Base-by-base conservation (phyloP, 345 rosid genomes). In the Syzygium grande region DNA sequence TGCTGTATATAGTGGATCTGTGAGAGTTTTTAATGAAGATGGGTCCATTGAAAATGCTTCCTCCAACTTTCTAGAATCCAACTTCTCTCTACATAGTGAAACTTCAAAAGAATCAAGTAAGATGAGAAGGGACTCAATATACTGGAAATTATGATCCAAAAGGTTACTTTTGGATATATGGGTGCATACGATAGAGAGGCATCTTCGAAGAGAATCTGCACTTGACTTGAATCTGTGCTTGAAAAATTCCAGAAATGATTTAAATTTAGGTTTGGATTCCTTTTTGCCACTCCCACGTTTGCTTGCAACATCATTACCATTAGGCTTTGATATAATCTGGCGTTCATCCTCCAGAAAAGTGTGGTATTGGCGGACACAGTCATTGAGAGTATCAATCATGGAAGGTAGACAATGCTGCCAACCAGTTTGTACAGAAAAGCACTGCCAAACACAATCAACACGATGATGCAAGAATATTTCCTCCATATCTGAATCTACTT, bases 381-480 rank as follows among this genome's bases (percentile, higher is more conserved):
- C 55, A 52, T 88, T 65, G 53, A 90, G 61, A 83, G 87, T 78
- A 29, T 79, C 12, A 19, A 85, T 85, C 87, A 85, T 87, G 43
- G 87, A 79, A 46, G 25, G 6, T 51, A 90, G 52, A 43, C 85
- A 54, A 83, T 65, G 52, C 54, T 51, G 52, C 91, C 90, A 90
- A 84, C 91, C 90, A 54, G 87, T 88, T 13, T 11, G 73, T 43
- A 23, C 27, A 61, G 84, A 87, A 86, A 87, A 87, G 88, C 90
- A 89, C 85, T 87, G 29, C 21, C 14, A 43, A 53, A 91, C 84
- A 89, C 55, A 65, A 51, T 89, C 11, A 55, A 87, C 79, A 13
- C 89, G 93, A 87, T 86, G 68, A 84, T 90, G 89, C 86, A 91
- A 49, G 56, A 21, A 87, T 56, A 90, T 89, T 23, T 89, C 89